These are phyloP conservation scores for Colletotrichum chrysophilum DNA, from an alignment of 2,329 filamentous ascomycete genomes.

Conservation along the genomic window DNA sequence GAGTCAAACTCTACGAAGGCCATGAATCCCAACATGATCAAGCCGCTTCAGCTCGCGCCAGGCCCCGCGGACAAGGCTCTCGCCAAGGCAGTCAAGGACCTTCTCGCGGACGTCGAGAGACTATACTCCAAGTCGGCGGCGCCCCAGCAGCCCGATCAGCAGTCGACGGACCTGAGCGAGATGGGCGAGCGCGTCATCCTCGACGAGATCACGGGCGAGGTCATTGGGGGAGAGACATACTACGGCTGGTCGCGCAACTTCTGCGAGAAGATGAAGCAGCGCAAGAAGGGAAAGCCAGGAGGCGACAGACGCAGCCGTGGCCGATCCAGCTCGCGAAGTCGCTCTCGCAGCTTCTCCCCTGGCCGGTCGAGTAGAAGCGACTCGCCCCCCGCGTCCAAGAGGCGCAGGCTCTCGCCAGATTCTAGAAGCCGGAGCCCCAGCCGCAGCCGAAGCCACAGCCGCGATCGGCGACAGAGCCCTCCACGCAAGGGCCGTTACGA, in stretches of 20 bases:
- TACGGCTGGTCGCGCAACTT: slow-evolving; percentile 88
- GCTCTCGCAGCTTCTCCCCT: slow-evolving; percentile 31
- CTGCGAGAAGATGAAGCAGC: slow-evolving; percentile 79
- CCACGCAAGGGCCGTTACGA: slow-evolving; percentile 20
- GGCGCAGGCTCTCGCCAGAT: slow-evolving; percentile 38
- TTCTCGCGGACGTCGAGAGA: slow-evolving; percentile 72
- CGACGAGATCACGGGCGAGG: slow-evolving; percentile 70
- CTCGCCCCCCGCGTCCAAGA: slow-evolving; percentile 42
- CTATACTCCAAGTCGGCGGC: slow-evolving; percentile 65
- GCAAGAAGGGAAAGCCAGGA: slow-evolving; percentile 37
- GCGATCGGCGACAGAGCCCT: slow-evolving; percentile 23
- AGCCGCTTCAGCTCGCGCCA: slow-evolving; percentile 71
- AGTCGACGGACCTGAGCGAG: slow-evolving; percentile 69
- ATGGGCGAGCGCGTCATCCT: slow-evolving; percentile 72
- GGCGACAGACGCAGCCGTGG: slow-evolving; percentile 29
- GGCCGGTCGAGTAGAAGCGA: slow-evolving; percentile 35
- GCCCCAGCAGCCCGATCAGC: slow-evolving; percentile 49
- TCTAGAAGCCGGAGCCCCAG: slow-evolving; percentile 34
- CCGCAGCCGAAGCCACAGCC: slow-evolving; percentile 37
- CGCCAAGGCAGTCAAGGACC: slow-evolving; percentile 69
- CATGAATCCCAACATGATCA: slow-evolving; percentile 74
- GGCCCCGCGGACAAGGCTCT: slow-evolving; percentile 73
- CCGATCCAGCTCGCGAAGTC: slow-evolving; percentile 36
- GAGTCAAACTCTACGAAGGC: slow-evolving; percentile 76
- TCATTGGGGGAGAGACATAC: slow-evolving; percentile 74